These are phyloP conservation scores for Penicillium macrosclerotiorum DNA, from an alignment of 495 filamentous ascomycete genomes.

Conservation along the genomic window DNA sequence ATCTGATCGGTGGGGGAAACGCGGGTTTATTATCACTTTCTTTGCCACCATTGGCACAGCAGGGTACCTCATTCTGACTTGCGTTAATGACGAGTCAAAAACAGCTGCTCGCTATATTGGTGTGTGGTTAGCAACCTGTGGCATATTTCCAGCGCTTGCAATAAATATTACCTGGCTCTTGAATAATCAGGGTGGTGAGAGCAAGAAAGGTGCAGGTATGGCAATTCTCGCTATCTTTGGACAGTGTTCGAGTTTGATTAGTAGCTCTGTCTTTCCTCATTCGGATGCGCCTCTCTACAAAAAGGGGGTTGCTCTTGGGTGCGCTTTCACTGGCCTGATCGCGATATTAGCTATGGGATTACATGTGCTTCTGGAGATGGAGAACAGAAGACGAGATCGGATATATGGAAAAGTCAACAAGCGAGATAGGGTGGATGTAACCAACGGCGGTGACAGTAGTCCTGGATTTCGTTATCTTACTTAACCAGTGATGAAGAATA, in stretches of 20 bases:
- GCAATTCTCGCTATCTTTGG: conserved; percentile 30
- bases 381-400: conserved; percentile 29
- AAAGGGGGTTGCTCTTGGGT: conserved; percentile 27
- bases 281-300: conserved; percentile 26
- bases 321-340: conserved; percentile 29
- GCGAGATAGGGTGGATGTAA: conserved; percentile 27
- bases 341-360: conserved; percentile 25
- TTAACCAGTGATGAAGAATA: no score
- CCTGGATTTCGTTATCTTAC: conserved; percentile 27
- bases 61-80: conserved; percentile 65
- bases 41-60: conserved; percentile 57
- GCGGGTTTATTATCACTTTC: conserved; percentile 59
- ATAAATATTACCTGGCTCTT: conserved; percentile 66
- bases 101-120: conserved; percentile 57
- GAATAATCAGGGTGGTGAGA: conserved; percentile 58
- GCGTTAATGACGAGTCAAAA: conserved; percentile 33
- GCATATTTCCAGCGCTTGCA: conserved; percentile 58
- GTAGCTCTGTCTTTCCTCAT: conserved; percentile 27
- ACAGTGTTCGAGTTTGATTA: conserved; percentile 30
- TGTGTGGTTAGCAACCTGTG: conserved; percentile 61
- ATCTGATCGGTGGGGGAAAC: conserved; percentile 61
- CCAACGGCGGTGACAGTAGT: conserved; percentile 23
- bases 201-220: conserved; percentile 32
- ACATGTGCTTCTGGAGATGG: conserved; percentile 21
- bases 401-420: conserved; percentile 23